These are phyloP conservation scores for Boletus vermiculosoides DNA, from an alignment of 768 basidiomycete species.

Conservation along the genomic window DNA sequence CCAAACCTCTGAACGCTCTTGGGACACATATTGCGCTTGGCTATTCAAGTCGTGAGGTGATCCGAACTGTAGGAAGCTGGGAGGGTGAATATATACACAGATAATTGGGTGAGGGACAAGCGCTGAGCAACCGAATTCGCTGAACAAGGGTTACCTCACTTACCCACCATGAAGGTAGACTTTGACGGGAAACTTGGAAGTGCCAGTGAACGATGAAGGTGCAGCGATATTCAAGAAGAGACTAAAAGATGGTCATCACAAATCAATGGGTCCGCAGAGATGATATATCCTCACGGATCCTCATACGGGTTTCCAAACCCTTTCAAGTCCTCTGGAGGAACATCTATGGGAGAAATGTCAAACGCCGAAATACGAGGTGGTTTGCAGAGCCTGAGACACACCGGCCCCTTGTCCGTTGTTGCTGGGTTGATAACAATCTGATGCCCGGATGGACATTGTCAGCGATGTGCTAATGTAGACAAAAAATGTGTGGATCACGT, in stretches of 20 bases:
- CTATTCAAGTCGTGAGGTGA: conserved; percentile 61
- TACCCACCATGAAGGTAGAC: conserved; percentile 79
- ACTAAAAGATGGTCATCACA: conserved; percentile 30
- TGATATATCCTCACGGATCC: conserved; percentile 47
- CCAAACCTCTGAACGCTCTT: conserved; percentile 45
- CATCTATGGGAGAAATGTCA: conserved; percentile 32
- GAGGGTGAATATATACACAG: background rate
- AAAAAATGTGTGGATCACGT: conserved; percentile 38
- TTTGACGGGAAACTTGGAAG: conserved; percentile 57
- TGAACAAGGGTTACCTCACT: conserved; percentile 9
- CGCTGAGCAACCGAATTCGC: background rate
- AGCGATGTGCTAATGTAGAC: background rate
- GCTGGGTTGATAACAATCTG: conserved; percentile 59
- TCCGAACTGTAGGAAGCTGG: conserved; percentile 76
- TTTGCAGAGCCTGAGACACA: conserved; percentile 16
- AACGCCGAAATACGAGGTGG: background rate
- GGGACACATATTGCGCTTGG: conserved; percentile 65
- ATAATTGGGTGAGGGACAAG: background rate
- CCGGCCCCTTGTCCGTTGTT: conserved; percentile 63
- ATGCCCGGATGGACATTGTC: background rate
- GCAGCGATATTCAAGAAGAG: conserved; percentile 63
- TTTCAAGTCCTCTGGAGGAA: conserved; percentile 54
- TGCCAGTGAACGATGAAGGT: conserved; percentile 44
- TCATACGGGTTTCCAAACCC: conserved; percentile 67
- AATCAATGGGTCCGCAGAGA: background rate